Evolutionary conservation across 129 eudicot species (phyloP).

Genomic region (Flaveria brownii): DNA sequence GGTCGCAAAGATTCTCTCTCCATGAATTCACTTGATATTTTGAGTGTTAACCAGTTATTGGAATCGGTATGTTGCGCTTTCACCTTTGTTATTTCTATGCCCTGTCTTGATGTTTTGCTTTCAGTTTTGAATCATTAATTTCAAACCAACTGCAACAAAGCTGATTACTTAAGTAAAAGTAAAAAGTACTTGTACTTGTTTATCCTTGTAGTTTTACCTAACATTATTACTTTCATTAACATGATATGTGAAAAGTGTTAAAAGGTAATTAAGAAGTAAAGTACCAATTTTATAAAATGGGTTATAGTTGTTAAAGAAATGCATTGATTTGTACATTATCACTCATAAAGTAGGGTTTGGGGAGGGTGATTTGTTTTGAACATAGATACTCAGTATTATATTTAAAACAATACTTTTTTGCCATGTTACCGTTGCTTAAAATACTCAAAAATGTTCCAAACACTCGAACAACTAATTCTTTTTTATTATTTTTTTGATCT

Average conservation of each 20-base stretch:
- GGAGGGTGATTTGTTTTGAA: neutral
- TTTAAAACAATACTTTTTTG: neutral
- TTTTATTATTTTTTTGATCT: neutral
- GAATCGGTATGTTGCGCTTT: constrained; percentile 54
- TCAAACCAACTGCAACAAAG: neutral
- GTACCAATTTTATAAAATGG: neutral
- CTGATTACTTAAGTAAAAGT: neutral
- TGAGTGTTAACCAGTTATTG: constrained; percentile 71
- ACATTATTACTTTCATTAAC: neutral
- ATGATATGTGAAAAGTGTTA: neutral
- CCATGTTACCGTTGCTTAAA: neutral
- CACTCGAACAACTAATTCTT: neutral
- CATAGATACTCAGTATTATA: neutral
- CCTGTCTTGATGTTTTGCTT: neutral
- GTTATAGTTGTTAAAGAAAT: neutral
- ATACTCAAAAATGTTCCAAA: neutral
- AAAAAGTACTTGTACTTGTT: neutral
- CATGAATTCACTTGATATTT: constrained; percentile 51
- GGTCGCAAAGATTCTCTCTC: constrained; percentile 55
- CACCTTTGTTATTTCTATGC: constrained; percentile 7
- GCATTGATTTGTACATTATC: neutral
- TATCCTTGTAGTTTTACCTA: neutral
- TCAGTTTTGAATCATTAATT: neutral
- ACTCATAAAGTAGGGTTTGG: too few relatives aligned
- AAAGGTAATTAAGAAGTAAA: neutral